Evolutionary conservation across 2,329 filamentous ascomycete genomes (phyloP), one percentile per base, ranked within the genome.

Genomic region (Penicillium glabrum): DNA sequence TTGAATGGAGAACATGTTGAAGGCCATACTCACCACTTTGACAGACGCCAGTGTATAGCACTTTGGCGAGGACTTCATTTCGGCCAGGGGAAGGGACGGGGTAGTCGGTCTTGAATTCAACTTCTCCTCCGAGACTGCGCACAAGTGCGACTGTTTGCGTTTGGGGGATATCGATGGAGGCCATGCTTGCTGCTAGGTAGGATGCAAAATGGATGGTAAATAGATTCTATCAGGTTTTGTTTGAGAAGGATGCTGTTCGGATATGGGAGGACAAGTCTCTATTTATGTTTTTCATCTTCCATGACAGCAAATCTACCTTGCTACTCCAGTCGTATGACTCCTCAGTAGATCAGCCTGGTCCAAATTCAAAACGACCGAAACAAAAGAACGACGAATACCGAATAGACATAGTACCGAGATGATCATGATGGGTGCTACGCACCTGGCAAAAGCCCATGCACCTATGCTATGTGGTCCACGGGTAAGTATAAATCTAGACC

Each of bases 11-110:
- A 1, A 37, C n/a, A 37, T n/a, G 1, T n/a, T 39, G 16, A 39
- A 3, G 16, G 3, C 2, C 8, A n/a, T 9, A 60, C 72, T 61
- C 57, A 77, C 76, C 76, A 57, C 75, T 78, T 53, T 79, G 77
- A 45, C 77, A 79, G 27, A 79, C 76, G 1, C 77, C 77, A 0
- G 70, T 76, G 57, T 79, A 79, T 27, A 80, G 70, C 2, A 79
- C 74, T 53, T 79, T 75, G 26, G 77, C 77, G 11, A 79, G 62
- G 14, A 79, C 75, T 66, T 80, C 77, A 48, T 79, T 74, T 23
- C 67, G 61, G 5, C 71, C 67, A 0, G 75, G 74, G 3, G 56
- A 65, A 26, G 73, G 71, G 14, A 80, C 77, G 7, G 77, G 77
- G 52, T 79, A 79, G 49, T 75, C 69, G 31, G 72, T 63, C 37